These are phyloP conservation scores for Anethum foeniculum DNA, from an alignment of 140 eudicot genomes.

Conservation along the genomic window DNA sequence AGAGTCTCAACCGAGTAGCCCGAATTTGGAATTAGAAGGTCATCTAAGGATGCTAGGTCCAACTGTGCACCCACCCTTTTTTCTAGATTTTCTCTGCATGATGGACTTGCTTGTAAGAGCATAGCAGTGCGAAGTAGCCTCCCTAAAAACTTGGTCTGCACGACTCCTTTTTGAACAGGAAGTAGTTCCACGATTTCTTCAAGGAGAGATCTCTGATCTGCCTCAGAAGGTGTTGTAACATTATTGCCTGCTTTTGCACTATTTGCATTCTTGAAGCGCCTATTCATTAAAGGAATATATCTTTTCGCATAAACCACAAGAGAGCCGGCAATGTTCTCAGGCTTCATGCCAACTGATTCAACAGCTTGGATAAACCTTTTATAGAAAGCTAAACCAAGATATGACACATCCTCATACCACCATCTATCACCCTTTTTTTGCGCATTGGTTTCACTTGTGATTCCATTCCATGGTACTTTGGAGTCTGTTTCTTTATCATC, in stretches of 20 bases:
- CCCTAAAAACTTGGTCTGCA: conserved; percentile 47
- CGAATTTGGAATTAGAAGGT: conserved; percentile 59
- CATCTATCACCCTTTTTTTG: conserved; percentile 35
- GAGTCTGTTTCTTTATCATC: conserved; percentile 17
- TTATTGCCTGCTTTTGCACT: conserved; percentile 2
- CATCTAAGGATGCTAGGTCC: conserved; percentile 59
- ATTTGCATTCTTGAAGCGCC: conserved; percentile 2
- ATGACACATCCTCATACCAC: conserved; percentile 77
- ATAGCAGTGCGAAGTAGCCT: conserved; percentile 55
- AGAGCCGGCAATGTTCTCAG: conserved; percentile 57
- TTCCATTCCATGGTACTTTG: conserved; percentile 52
- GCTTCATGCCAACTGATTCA: conserved; percentile 53
- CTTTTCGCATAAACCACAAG: conserved; percentile 25
- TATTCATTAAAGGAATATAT: not conserved
- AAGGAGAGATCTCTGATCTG: conserved; percentile 62
- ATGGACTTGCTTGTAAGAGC: conserved; percentile 52
- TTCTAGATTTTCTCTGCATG: conserved; percentile 69
- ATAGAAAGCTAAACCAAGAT: conserved; percentile 48
- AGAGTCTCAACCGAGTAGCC: conserved; percentile 58
- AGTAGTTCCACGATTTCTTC: conserved; percentile 69
- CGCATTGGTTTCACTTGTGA: conserved; percentile 26
- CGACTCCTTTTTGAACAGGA: conserved; percentile 52
- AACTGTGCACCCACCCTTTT: conserved; percentile 60
- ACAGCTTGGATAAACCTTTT: conserved; percentile 60
- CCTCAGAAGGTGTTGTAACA: conserved; percentile 47